These are phyloP conservation scores for Zygosaccharomyces rouxii DNA, from an alignment of 805 yeast genomes.

Conservation along the genomic window DNA sequence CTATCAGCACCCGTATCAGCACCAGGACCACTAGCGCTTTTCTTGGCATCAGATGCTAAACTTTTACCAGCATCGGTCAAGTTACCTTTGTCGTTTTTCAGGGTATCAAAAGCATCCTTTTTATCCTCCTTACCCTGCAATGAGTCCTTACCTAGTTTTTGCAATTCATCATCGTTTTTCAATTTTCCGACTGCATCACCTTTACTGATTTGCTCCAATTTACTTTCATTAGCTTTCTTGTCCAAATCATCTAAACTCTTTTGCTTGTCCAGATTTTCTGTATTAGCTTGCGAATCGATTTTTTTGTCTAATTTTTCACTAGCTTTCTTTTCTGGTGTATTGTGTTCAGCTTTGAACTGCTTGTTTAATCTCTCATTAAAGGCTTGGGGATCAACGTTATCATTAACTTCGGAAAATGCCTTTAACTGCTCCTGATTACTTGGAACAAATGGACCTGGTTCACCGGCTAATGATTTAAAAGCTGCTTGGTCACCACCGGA, in stretches of 20 bases:
- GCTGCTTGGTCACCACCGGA: conserved; percentile 47
- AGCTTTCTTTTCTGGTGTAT: conserved; percentile 11
- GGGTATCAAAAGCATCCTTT: not conserved
- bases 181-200: not conserved
- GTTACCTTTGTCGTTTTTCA: not conserved
- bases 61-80: conserved; percentile 10
- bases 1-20: conserved; percentile 10
- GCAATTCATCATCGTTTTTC: not conserved
- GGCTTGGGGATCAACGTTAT: conserved; percentile 53
- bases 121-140: not conserved
- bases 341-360: conserved; percentile 6
- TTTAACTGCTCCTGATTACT: conserved; percentile 58
- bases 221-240: not conserved
- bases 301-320: conserved; percentile 3
- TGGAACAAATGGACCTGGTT: conserved; percentile 60
- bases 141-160: not conserved
- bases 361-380: conserved; percentile 45
- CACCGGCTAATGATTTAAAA: conserved; percentile 42
- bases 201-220: not conserved
- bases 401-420: conserved; percentile 55
- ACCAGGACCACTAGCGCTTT: conserved; percentile 6
- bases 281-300: not conserved
- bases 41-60: conserved; percentile 4
- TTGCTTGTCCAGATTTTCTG: not conserved
- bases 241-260: not conserved